Conservation (phyloP, 1,139 yeast genomes). For the Suhomyces panamericanus region DNA sequence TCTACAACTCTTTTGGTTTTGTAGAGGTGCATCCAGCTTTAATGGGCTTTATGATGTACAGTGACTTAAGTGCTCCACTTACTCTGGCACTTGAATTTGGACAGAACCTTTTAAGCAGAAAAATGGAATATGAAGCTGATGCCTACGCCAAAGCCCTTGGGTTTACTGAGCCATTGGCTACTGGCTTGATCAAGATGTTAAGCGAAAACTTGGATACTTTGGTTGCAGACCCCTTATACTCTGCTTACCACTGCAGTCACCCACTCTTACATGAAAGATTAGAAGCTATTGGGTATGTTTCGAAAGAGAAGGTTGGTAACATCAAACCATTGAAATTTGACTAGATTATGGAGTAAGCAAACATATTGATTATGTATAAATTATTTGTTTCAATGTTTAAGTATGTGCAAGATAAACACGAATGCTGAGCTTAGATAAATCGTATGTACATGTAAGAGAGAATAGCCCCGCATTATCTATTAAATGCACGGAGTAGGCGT, state of each 20-base stretch:
- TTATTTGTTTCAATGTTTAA: too few relatives aligned
- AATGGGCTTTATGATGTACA: constrained; percentile 76
- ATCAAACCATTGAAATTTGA: constrained; percentile 12
- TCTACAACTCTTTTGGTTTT: constrained; percentile 81
- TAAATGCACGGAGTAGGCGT: too few relatives aligned
- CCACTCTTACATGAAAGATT: constrained; percentile 90
- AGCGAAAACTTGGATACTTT: constrained; percentile 78
- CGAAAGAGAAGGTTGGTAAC: constrained; percentile 40
- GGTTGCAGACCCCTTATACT: constrained; percentile 86
- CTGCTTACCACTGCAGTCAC: constrained; percentile 87
- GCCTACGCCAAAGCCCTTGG: constrained; percentile 76
- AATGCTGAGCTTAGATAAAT: too few relatives aligned
- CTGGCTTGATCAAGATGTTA: constrained; percentile 72
- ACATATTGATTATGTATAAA: too few relatives aligned
- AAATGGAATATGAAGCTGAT: constrained; percentile 92
- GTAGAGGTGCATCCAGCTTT: constrained; percentile 61
- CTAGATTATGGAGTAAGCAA: neutral
- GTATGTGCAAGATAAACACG: too few relatives aligned
- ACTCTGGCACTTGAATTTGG: constrained; percentile 67
- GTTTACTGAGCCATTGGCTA: constrained; percentile 64
- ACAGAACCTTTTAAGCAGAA: constrained; percentile 72
- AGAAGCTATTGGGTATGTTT: constrained; percentile 59
- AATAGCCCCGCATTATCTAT: too few relatives aligned
- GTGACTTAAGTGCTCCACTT: constrained; percentile 74
- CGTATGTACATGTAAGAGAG: too few relatives aligned